Evolutionary conservation across 139 green algal species (phyloP).

Genomic region (Tetraselmis striata): DNA sequence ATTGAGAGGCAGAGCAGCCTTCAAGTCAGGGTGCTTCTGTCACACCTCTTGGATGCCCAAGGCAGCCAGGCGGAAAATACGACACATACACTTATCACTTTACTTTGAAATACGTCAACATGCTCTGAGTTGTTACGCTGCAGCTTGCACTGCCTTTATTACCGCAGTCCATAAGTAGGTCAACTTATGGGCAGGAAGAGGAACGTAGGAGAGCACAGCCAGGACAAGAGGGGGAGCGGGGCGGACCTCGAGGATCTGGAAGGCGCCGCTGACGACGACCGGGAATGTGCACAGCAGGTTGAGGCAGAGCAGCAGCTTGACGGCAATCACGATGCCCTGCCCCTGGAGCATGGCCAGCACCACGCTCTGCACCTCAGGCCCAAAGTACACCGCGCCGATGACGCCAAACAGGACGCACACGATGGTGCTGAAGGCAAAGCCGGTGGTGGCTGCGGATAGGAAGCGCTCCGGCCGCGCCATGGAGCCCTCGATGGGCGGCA

Average conservation of each 20-base stretch:
- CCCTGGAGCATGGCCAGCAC: constrained; percentile 26
- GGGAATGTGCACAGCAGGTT: constrained; percentile 30
- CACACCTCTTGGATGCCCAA: too few species aligned
- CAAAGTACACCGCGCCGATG: constrained; percentile 19
- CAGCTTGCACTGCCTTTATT: too few species aligned
- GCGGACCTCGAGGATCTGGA: constrained; percentile 18
- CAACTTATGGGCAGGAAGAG: too few species aligned
- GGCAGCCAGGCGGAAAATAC: too few species aligned
- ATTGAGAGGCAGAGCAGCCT: too few species aligned
- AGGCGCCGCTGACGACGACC: constrained; percentile 17
- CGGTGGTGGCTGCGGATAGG: constrained; percentile 12
- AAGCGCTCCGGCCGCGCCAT: constrained; percentile 22
- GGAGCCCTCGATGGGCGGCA: constrained; percentile 15
- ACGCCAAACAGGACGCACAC: constrained; percentile 21
- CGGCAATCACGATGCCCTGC: constrained; percentile 2
- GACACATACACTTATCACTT: too few species aligned
- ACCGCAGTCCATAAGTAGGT: too few species aligned
- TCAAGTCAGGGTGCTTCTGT: too few species aligned
- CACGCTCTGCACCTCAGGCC: constrained; percentile 16
- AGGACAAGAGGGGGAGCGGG: neutral
- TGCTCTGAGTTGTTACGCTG: too few species aligned
- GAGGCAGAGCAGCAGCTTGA: constrained; percentile 26
- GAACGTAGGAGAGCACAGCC: too few species aligned
- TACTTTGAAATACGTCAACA: too few species aligned
- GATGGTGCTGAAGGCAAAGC: constrained; percentile 11